A percentile compares a stretch with the other conserved stretches of the same genome.
Conservation (phyloP, 2,329 filamentous ascomycete genomes). For the Aaosphaeria pasadenensis region DNA sequence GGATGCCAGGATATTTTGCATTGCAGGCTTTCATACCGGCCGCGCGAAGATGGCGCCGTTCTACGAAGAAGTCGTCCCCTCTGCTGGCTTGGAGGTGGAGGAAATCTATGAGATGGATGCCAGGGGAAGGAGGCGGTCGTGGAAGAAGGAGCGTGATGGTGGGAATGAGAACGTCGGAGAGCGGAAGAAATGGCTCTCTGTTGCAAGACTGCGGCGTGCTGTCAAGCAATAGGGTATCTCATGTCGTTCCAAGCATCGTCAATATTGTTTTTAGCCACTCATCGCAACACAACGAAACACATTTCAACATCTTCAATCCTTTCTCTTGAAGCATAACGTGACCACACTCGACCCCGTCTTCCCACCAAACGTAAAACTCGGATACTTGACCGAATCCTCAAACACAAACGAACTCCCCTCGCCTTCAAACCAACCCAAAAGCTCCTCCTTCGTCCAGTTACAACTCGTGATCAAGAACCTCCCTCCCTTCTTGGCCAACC, state of each 20-base stretch:
- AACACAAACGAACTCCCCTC: conserved; percentile 52
- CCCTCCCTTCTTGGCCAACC: conserved; percentile 67
- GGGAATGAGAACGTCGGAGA: conserved; percentile 60
- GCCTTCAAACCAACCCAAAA: conserved; percentile 73
- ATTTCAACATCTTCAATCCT: conserved; percentile 1
- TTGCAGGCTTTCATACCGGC: conserved; percentile 72
- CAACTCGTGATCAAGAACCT: conserved; percentile 88
- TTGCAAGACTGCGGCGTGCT: conserved; percentile 40
- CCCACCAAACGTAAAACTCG: conserved; percentile 84
- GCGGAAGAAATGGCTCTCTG: conserved; percentile 69
- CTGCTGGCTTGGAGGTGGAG: conserved; percentile 56
- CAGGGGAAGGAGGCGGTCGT: conserved; percentile 60
- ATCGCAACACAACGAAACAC: too few species aligned
- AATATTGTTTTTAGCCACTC: too few species aligned
- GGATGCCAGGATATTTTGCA: conserved; percentile 58
- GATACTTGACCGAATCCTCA: conserved; percentile 72
- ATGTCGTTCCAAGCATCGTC: too few species aligned
- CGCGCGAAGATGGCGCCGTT: conserved; percentile 64
- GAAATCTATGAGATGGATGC: conserved; percentile 68
- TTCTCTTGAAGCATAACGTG: conserved; percentile 73
- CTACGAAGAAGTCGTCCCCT: conserved; percentile 54
- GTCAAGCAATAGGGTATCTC: too few species aligned
- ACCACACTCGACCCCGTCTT: conserved; percentile 85
- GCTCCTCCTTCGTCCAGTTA: conserved; percentile 94
- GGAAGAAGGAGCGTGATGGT: conserved; percentile 54